Percentiles rank a stretch among this genome's conserved stretches.
Conservation (phyloP, 1,284 basidiomycete genomes). For the Tilletia setariae region DNA sequence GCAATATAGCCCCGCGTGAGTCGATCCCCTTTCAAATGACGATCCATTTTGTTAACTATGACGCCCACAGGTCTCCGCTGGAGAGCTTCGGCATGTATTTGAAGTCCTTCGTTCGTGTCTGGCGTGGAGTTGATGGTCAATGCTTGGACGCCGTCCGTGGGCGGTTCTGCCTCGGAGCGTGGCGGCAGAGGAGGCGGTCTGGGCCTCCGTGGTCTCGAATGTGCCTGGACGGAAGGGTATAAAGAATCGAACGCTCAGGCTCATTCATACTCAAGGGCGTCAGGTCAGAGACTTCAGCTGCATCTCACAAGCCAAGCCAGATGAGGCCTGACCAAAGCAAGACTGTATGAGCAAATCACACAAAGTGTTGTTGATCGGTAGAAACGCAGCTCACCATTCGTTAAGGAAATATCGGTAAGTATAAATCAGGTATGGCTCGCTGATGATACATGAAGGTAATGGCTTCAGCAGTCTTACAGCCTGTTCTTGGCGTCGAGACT, state of each 20-base stretch:
- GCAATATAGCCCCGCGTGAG: slow-evolving; percentile 91
- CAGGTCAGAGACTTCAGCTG: background rate
- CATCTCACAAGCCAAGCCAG: slow-evolving; percentile 74
- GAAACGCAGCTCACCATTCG: slow-evolving; percentile 67
- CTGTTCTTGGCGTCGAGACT: slow-evolving; percentile 46
- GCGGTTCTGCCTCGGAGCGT: slow-evolving; percentile 22
- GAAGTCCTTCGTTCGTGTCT: background rate
- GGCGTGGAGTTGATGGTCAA: slow-evolving; percentile 33
- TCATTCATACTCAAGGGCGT: too few relatives aligned
- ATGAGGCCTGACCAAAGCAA: slow-evolving; percentile 70
- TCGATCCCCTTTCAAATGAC: slow-evolving; percentile 63
- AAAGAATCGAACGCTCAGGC: background rate
- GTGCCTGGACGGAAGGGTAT: background rate
- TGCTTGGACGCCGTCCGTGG: background rate
- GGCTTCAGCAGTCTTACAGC: background rate
- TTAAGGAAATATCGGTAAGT: slow-evolving; percentile 69
- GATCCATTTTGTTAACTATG: slow-evolving; percentile 91
- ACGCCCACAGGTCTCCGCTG: slow-evolving; percentile 61
- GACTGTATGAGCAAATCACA: too few relatives aligned
- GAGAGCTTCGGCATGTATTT: background rate
- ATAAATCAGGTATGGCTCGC: slow-evolving; percentile 92
- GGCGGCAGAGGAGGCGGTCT: background rate
- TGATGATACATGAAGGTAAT: slow-evolving; percentile 53
- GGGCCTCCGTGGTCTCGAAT: background rate
- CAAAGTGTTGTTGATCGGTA: background rate